These are phyloP conservation scores for Botrytis porri DNA, from an alignment of 2,329 filamentous ascomycete species.

Conservation along the genomic window DNA sequence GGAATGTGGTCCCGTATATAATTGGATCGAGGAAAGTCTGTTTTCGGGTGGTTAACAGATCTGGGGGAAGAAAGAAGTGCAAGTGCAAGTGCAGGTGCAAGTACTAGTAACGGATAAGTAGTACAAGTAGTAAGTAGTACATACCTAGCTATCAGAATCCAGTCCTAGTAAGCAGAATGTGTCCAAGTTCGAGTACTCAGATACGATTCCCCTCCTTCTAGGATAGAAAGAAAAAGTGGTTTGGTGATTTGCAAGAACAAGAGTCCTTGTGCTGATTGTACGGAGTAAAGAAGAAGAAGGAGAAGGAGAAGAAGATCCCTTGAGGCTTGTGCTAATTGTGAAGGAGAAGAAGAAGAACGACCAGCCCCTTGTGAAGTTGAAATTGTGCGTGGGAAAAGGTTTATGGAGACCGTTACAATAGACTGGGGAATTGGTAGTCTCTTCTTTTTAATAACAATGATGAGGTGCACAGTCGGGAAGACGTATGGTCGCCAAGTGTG, in stretches of 20 bases:
- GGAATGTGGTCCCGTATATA: background rate
- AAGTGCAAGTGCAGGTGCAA: background rate
- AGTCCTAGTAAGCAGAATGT: background rate
- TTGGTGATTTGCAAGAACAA: background rate
- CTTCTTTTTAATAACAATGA: background rate
- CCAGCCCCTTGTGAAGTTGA: background rate
- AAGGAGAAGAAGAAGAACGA: background rate
- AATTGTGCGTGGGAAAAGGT: background rate
- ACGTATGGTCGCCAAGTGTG: conserved; percentile 8
- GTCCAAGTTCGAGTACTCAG: background rate
- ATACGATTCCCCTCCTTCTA: background rate
- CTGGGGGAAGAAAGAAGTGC: background rate
- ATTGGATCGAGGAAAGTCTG: background rate
- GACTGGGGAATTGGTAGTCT: conserved; percentile 5
- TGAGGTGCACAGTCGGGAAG: conserved; percentile 9
- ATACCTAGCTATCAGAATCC: background rate
- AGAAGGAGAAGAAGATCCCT: background rate
- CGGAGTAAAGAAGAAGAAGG: background rate
- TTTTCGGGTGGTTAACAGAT: background rate
- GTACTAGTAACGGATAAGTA: background rate
- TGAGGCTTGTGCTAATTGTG: background rate
- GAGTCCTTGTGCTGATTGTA: background rate
- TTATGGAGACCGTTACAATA: background rate
- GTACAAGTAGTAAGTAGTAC: background rate
- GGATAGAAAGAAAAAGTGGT: background rate